Evolutionary conservation across 192 early-diverging fungal genomes (phyloP).

Genomic region (Coemansia sp.): DNA sequence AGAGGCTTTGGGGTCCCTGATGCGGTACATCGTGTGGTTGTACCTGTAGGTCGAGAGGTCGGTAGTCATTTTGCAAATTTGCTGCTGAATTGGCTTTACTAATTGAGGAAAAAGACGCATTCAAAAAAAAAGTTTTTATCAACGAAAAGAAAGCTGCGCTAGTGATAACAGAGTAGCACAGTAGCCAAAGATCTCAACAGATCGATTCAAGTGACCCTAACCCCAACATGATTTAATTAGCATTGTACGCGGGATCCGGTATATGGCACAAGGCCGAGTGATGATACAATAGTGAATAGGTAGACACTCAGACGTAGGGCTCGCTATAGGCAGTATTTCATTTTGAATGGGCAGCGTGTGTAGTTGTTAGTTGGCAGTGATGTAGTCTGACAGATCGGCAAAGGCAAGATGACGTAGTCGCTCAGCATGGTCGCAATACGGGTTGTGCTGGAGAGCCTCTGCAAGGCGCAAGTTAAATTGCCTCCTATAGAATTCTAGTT

Average conservation of each 20-base stretch:
- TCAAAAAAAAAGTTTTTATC: background rate
- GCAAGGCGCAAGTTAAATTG: background rate
- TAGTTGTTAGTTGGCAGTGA: background rate
- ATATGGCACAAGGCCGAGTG: background rate
- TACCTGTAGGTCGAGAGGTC: conserved; percentile 55
- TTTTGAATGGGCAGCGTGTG: too few species aligned
- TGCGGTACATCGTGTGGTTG: conserved; percentile 90
- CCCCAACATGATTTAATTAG: background rate
- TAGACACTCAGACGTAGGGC: background rate
- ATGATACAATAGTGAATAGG: background rate
- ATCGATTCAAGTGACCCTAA: background rate
- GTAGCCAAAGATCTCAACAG: background rate
- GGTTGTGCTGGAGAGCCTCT: background rate
- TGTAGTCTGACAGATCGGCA: background rate
- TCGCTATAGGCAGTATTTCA: too few species aligned
- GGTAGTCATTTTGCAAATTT: conserved; percentile 46
- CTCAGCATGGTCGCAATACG: background rate
- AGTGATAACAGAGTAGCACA: background rate
- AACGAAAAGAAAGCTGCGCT: too few species aligned
- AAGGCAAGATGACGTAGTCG: background rate
- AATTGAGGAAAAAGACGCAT: conserved; percentile 13
- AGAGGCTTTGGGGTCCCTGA: conserved; percentile 80
- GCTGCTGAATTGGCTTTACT: conserved; percentile 8
- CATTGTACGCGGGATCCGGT: background rate
- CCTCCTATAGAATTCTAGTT: background rate